Conservation (phyloP, 108 stramenopile species). For the Ochromonas danica region DNA sequence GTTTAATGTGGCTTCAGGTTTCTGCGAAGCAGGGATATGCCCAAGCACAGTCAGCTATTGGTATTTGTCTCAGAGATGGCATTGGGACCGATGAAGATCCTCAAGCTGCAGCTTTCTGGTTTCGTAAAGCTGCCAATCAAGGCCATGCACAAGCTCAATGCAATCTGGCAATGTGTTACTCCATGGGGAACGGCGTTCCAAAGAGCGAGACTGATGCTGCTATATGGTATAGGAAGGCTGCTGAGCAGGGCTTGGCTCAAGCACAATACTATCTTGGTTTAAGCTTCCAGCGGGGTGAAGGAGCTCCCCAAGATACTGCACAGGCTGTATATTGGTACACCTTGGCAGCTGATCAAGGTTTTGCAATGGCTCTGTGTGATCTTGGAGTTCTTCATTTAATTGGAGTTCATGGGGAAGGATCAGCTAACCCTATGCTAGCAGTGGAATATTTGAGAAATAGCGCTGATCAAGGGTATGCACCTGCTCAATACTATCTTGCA, state of each 20-base stretch:
- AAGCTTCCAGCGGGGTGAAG: neutral
- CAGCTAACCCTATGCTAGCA: neutral
- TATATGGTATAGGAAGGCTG: neutral
- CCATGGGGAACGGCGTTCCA: neutral
- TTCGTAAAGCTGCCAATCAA: neutral
- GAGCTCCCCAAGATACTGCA: neutral
- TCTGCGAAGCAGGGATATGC: neutral
- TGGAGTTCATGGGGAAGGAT: slow-evolving; percentile 18
- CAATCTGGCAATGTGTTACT: slow-evolving; percentile 2
- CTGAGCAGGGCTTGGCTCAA: neutral
- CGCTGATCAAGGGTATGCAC: neutral
- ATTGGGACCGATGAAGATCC: neutral
- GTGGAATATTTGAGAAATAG: neutral
- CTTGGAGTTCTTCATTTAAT: neutral
- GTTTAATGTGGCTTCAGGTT: neutral
- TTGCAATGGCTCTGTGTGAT: neutral
- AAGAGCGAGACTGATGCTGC: neutral
- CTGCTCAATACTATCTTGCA: neutral
- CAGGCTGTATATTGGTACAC: neutral
- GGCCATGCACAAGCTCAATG: neutral
- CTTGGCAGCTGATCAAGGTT: slow-evolving; percentile 3
- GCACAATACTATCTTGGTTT: slow-evolving; percentile 19
- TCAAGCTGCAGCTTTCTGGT: neutral
- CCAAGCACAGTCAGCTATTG: neutral
- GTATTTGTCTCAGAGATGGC: neutral